phyloP scores from a whole-genome alignment of 2,329 filamentous ascomycete genomes.

The Aspergillus tubingensis region DNA sequence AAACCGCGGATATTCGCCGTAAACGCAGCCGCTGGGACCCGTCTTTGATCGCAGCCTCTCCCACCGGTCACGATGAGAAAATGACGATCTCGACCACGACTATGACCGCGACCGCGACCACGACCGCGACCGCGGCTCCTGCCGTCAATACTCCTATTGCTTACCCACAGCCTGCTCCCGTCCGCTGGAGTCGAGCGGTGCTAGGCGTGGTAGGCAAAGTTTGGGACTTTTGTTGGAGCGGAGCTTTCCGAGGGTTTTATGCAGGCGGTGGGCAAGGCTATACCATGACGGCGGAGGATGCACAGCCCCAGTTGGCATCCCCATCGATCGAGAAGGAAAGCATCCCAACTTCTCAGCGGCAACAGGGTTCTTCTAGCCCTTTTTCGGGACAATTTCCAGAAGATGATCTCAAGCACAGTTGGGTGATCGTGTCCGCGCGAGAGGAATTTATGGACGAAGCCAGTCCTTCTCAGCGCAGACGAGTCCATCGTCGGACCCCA shows the following conservation, averaged over 20 bases:
- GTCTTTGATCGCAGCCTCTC: conserved; percentile 25
- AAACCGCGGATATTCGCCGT: conserved; percentile 27
- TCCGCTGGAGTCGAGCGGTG: conserved; percentile 45
- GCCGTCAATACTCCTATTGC: neutral
- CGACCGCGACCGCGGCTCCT: conserved; percentile 7
- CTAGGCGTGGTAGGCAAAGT: conserved; percentile 63
- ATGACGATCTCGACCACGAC: conserved; percentile 13
- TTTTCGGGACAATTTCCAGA: conserved; percentile 58
- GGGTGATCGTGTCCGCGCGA: conserved; percentile 63
- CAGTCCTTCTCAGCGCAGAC: conserved; percentile 24
- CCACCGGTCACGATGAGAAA: conserved; percentile 23
- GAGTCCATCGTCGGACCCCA: conserved; percentile 17
- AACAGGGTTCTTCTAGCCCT: conserved; percentile 40
- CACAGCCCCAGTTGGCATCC: conserved; percentile 11
- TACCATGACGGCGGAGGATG: conserved; percentile 47
- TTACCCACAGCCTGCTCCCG: conserved; percentile 18
- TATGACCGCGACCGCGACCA: conserved; percentile 18
- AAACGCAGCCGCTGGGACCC: conserved; percentile 38
- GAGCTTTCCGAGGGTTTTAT: conserved; percentile 78
- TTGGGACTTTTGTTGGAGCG: conserved; percentile 76
- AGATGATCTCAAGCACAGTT: conserved; percentile 63
- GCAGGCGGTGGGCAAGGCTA: conserved; percentile 80
- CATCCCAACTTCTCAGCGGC: neutral
- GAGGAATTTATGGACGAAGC: conserved; percentile 25
- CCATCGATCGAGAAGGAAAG: conserved; percentile 24